phyloP scores from a whole-genome alignment of 495 filamentous ascomycete species.

The Aspergillus indologenus region DNA sequence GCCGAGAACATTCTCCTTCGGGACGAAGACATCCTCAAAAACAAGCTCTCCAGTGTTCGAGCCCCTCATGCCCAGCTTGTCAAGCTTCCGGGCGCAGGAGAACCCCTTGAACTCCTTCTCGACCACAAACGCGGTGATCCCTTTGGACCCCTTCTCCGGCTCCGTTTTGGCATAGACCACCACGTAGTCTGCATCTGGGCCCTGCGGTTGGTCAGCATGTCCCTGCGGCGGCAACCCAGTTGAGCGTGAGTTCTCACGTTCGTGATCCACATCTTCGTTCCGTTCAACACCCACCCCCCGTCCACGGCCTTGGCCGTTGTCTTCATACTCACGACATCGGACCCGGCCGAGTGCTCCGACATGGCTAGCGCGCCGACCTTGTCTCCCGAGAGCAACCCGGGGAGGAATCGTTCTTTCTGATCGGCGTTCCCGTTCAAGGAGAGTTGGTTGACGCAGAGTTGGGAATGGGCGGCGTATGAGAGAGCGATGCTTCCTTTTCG shows the following conservation, averaged over 20 bases:
- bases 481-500: slow-evolving; percentile 77
- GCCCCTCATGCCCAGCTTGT: slow-evolving; percentile 98
- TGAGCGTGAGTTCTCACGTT: slow-evolving; percentile 52
- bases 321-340: slow-evolving; percentile 95
- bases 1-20: slow-evolving; percentile 76
- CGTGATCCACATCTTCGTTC: slow-evolving; percentile 99
- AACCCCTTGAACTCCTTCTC: slow-evolving; percentile 73
- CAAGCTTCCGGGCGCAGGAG: slow-evolving; percentile 83
- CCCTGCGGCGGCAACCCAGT: background rate
- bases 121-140: slow-evolving; percentile 93
- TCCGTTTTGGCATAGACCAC: slow-evolving; percentile 95
- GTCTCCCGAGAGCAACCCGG: slow-evolving; percentile 75
- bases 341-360: slow-evolving; percentile 88
- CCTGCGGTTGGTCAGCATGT: slow-evolving; percentile 39
- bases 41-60: slow-evolving; percentile 94
- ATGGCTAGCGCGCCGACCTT: slow-evolving; percentile 90
- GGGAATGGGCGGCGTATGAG: slow-evolving; percentile 92
- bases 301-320: slow-evolving; percentile 75
- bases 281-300: slow-evolving; percentile 82
- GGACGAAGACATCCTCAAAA: slow-evolving; percentile 92
- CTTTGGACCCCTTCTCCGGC: slow-evolving; percentile 76
- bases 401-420: slow-evolving; percentile 80
- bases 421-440: slow-evolving; percentile 78
- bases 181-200: slow-evolving; percentile 84
- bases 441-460: slow-evolving; percentile 95